Conservation (phyloP, 2,329 filamentous ascomycete species). For the Trichoderma sp. region DNA sequence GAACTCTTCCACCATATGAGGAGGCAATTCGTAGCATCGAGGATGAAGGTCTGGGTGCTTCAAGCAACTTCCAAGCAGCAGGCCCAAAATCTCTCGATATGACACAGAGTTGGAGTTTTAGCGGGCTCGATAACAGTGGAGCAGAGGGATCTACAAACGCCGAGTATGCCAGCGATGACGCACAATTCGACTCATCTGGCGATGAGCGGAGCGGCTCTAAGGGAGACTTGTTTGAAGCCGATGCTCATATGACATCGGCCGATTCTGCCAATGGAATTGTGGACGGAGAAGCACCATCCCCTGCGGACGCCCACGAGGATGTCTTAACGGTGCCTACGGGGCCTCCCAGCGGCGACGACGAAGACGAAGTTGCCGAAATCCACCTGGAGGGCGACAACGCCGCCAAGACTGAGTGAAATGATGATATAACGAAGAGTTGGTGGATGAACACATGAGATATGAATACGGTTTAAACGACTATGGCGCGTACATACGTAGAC, state of each 20-base stretch:
- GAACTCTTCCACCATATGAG: constrained; percentile 35
- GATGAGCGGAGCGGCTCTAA: constrained; percentile 31
- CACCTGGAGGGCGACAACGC: constrained; percentile 42
- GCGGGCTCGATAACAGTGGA: constrained; percentile 33
- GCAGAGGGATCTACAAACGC: constrained; percentile 33
- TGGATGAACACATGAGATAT: constrained; percentile 1
- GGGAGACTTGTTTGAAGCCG: constrained; percentile 27
- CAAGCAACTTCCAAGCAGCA: constrained; percentile 33
- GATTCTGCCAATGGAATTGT: constrained; percentile 14
- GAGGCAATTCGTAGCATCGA: constrained; percentile 40
- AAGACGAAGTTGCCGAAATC: constrained; percentile 50
- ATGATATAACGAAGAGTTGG: not conserved
- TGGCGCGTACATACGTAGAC: constrained; percentile 5
- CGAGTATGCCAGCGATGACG: constrained; percentile 44
- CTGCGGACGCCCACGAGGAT: constrained; percentile 28
- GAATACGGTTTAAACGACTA: constrained; percentile 1
- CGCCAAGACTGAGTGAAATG: not conserved
- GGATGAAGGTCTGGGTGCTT: constrained; percentile 46
- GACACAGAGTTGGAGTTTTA: constrained; percentile 48
- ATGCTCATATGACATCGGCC: constrained; percentile 32
- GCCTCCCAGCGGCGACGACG: constrained; percentile 36
- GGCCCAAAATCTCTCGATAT: constrained; percentile 33
- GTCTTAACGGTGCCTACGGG: constrained; percentile 41
- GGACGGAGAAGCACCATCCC: not conserved
- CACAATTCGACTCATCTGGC: constrained; percentile 41